phyloP scores from a whole-genome alignment of 2,329 filamentous ascomycete genomes.

The Claviceps paspali region DNA sequence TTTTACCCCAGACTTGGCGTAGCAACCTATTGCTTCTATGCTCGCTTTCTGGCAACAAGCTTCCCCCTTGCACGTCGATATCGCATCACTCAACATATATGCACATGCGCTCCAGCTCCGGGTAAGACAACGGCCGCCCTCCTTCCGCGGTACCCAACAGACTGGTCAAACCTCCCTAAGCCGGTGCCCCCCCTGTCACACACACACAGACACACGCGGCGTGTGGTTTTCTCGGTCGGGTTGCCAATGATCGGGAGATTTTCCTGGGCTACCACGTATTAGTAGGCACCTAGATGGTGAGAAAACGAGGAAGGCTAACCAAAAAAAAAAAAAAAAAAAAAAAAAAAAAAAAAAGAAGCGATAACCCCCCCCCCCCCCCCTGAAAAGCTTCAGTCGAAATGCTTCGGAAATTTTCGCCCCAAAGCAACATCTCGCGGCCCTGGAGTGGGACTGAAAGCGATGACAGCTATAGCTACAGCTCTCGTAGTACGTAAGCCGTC shows the following conservation, averaged over 20 bases:
- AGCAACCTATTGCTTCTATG: too few species aligned
- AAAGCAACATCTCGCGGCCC: background rate
- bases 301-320: too few species aligned
- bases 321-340: too few species aligned
- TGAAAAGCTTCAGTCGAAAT: background rate
- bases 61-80: background rate
- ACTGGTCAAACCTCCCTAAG: conserved; percentile 2
- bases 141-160: conserved; percentile 3
- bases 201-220: too few species aligned
- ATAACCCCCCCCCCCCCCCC: too few species aligned
- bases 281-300: too few species aligned
- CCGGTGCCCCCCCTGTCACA: background rate
- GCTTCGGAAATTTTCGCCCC: background rate
- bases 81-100: background rate
- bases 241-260: background rate
- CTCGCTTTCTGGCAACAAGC: too few species aligned
- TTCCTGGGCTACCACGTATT: background rate
- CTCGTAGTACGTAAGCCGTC: background rate
- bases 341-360: too few species aligned
- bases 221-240: too few species aligned
- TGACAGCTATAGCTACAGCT: background rate
- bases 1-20: background rate
- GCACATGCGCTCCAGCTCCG: background rate
- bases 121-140: background rate
- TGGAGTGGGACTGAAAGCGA: background rate